Base-by-base conservation (phyloP, 257 asterid species). In the Echites panduratus region DNA sequence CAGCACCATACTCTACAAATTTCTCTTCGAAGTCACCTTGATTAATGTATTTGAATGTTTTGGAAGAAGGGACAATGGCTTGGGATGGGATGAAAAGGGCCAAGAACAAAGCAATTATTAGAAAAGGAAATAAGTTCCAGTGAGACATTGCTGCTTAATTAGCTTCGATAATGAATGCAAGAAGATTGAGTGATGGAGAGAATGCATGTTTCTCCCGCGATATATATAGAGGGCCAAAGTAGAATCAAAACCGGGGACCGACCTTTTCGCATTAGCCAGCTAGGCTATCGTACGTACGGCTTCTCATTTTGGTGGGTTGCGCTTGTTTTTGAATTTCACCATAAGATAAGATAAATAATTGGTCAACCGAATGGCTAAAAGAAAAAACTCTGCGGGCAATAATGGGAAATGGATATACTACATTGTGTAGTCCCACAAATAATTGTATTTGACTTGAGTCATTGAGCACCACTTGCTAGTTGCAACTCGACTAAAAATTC, bases 11-110 rank as follows among this genome's bases (percentile, higher is more conserved):
- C 26, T 79, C 81, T 3, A 70, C 79, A 0, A 17, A 29, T 66
- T 73, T 73, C 14, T 79, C 78, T 1, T 81, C 79, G 2, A 82
- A 66, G 43, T 61, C 17, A 4, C 83, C 86, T 59, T 79, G 76
- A 66, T 82, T 82, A 9, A 61, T 50, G 71, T 76, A 76, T 35
- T 76, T 70, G 63, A 79, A 82, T 7, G 79, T 76, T 14, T 66
- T 63, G 7, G 79, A 44, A 24, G 79, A 53, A 14, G 78, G 81
- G 43, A 82, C 83, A 70, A 61, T 43, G 10, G 79, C 78, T 32
- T 73, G 68, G 38, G 74, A 40, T 56, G 71, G 52, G 1, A 54
- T 17, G n/a, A 72, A 17, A 17, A 72, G 47, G 11, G 66, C 44
- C 44, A 70, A 41, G 49, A 78, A 16, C 27, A 63, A 14, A 4